These are phyloP conservation scores for Ogataea haglerorum DNA, from an alignment of 805 yeast genomes.

Conservation along the genomic window DNA sequence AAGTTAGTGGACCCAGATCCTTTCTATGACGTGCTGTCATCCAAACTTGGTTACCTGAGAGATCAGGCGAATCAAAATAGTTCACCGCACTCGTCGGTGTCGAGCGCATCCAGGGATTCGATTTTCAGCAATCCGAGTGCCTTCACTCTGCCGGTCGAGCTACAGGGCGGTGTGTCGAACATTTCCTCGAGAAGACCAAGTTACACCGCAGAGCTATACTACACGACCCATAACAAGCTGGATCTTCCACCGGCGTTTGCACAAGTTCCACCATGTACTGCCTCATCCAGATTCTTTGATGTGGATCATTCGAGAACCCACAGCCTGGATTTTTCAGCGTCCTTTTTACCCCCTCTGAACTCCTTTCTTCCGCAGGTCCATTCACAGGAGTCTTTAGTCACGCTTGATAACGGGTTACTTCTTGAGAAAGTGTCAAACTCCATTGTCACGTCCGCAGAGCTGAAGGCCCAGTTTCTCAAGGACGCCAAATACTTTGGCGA, in stretches of 20 bases:
- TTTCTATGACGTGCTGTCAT: slow-evolving; percentile 20
- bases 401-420: slow-evolving; percentile 62
- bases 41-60: slow-evolving; percentile 15
- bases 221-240: slow-evolving; percentile 27
- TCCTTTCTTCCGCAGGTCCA: slow-evolving; percentile 4
- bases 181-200: slow-evolving; percentile 70
- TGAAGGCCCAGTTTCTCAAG: slow-evolving; percentile 46
- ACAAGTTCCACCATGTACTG: slow-evolving; percentile 10
- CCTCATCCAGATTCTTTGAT: slow-evolving; percentile 24
- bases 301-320: slow-evolving; percentile 16
- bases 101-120: slow-evolving; percentile 30
- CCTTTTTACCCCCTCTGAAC: slow-evolving; percentile 9
- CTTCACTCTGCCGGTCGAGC: slow-evolving; percentile 52
- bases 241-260: slow-evolving; percentile 18
- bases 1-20: slow-evolving; percentile 13
- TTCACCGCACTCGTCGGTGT: slow-evolving; percentile 32
- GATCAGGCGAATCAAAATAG: slow-evolving; percentile 17
- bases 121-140: slow-evolving; percentile 22
- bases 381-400: slow-evolving; percentile 14
- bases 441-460: slow-evolving; percentile 57
- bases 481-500: slow-evolving; percentile 57
- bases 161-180: slow-evolving; percentile 62
- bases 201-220: slow-evolving; percentile 65
- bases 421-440: slow-evolving; percentile 45
- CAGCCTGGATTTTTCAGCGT: slow-evolving; percentile 13